These are phyloP conservation scores for Tolypocladium pustulatum DNA, from an alignment of 2,329 filamentous ascomycete genomes.

Conservation along the genomic window DNA sequence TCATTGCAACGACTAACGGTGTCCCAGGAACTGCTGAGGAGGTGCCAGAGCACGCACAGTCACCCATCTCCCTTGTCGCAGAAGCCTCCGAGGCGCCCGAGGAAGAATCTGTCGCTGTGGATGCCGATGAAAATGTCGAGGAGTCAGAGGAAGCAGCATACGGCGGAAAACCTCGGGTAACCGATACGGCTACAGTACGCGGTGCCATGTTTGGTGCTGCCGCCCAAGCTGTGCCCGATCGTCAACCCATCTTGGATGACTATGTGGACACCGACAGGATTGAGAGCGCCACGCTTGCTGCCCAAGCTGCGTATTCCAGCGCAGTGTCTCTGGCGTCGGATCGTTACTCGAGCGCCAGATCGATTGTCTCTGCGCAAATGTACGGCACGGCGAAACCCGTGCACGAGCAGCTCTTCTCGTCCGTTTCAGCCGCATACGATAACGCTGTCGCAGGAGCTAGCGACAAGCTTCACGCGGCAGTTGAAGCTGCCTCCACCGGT, in stretches of 20 bases:
- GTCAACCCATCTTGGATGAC: constrained; percentile 36
- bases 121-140: constrained; percentile 9
- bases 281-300: constrained; percentile 30
- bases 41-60: background rate
- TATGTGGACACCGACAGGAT: constrained; percentile 24
- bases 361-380: constrained; percentile 55
- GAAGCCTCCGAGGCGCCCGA: background rate
- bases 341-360: constrained; percentile 58
- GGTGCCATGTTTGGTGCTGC: constrained; percentile 39
- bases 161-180: constrained; percentile 8
- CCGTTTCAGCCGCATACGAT: constrained; percentile 58
- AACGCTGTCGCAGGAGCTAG: constrained; percentile 53
- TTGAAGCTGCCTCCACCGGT: constrained; percentile 40
- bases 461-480: constrained; percentile 42
- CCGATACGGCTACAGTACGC: constrained; percentile 27
- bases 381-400: constrained; percentile 59
- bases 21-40: background rate
- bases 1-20: background rate
- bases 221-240: constrained; percentile 37
- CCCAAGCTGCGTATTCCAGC: constrained; percentile 50
- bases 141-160: constrained; percentile 13
- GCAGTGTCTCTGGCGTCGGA: constrained; percentile 57
- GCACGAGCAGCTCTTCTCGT: constrained; percentile 58
- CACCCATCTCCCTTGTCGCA: background rate
- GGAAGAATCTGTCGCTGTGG: background rate